Evolutionary conservation across 176 grass and related monocot genomes (phyloP).

Genomic region (Hsuehochloa calcarea): DNA sequence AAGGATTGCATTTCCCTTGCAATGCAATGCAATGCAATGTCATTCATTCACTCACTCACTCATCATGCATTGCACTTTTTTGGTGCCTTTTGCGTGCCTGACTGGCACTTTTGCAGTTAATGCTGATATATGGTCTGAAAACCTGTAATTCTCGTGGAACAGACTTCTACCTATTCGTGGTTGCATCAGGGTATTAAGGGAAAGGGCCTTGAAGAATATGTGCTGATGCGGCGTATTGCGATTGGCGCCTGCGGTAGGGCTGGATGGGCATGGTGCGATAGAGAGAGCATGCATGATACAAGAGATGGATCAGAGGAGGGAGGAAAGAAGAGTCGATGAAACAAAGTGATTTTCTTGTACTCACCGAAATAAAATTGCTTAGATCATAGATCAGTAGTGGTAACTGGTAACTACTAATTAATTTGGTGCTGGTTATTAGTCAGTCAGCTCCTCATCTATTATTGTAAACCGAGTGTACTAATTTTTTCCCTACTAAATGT

Average conservation of each 20-base stretch:
- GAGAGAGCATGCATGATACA: not conserved
- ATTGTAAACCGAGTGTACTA: not conserved
- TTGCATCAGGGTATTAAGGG: not conserved
- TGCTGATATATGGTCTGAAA: not conserved
- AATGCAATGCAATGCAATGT: not conserved
- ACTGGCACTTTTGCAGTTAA: not conserved
- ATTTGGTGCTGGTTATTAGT: not conserved
- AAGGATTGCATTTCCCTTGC: not conserved
- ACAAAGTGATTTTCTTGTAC: not conserved
- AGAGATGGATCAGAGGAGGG: not conserved
- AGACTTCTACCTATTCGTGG: too few relatives aligned
- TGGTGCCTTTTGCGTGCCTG: not conserved
- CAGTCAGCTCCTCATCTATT: not conserved
- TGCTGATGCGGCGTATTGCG: not conserved
- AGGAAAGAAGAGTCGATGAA: not conserved
- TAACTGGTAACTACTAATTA: not conserved
- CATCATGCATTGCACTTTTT: slow-evolving; percentile 7
- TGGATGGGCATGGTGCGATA: not conserved
- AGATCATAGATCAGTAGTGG: not conserved
- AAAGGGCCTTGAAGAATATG: not conserved
- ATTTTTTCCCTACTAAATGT: not conserved
- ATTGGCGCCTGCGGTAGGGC: not conserved
- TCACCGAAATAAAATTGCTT: not conserved
- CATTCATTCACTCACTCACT: not conserved
- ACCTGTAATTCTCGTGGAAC: not conserved